Evolutionary conservation across 2,329 filamentous ascomycete species (phyloP).

Genomic region (Biscogniauxia mediterranea): DNA sequence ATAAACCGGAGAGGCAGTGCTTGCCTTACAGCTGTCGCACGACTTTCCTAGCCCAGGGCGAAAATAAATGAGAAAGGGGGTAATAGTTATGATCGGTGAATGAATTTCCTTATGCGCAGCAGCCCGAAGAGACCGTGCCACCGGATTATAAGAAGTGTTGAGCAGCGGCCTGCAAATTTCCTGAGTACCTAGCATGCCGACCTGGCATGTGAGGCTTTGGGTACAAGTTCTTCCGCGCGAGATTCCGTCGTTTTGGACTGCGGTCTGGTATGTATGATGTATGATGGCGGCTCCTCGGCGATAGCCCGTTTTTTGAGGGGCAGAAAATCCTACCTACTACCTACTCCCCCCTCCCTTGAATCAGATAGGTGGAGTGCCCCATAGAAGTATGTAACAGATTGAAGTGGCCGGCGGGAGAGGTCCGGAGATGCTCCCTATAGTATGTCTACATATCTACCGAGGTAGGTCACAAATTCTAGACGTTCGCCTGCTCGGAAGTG

Average conservation of each 20-base stretch:
- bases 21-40: not conserved
- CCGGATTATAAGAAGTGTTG: not conserved
- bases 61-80: not conserved
- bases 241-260: not conserved
- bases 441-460: not conserved
- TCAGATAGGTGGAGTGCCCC: not conserved
- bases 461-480: not conserved
- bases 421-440: not conserved
- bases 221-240: not conserved
- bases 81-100: not conserved
- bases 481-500: not conserved
- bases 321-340: not conserved
- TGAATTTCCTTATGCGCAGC: not conserved
- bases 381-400: not conserved
- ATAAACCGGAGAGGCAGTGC: not conserved
- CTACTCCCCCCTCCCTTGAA: not conserved
- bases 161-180: no score
- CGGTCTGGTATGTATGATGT: no score
- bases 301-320: not conserved
- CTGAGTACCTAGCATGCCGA: not conserved
- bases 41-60: not conserved
- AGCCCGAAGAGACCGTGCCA: not conserved
- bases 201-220: not conserved
- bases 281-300: no score
- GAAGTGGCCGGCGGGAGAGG: not conserved